These are phyloP conservation scores for Gracilaria caudata DNA, from an alignment of 23 red algal species.

Conservation along the genomic window DNA sequence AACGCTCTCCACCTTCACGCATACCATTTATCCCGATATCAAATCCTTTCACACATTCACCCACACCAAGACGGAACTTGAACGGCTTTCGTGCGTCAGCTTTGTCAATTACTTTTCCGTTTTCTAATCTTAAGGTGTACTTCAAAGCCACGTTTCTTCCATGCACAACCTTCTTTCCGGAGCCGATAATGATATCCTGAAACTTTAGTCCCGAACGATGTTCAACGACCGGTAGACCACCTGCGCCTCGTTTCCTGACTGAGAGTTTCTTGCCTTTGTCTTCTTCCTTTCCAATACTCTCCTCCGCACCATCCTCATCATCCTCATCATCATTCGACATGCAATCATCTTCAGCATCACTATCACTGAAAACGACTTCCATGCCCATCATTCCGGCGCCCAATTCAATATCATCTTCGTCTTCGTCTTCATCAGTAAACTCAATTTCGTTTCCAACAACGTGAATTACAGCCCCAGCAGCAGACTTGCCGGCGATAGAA, in stretches of 20 bases:
- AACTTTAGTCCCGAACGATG: constrained; percentile 61
- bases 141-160: constrained; percentile 68
- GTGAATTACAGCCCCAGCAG: constrained; percentile 51
- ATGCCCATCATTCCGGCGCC: constrained; percentile 15
- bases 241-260: neutral
- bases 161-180: constrained; percentile 37
- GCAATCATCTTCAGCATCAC: constrained; percentile 5
- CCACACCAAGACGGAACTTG: constrained; percentile 77
- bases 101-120: constrained; percentile 68
- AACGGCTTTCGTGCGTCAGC: constrained; percentile 69
- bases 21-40: constrained; percentile 75
- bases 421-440: constrained; percentile 1
- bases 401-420: constrained; percentile 2
- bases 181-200: constrained; percentile 68
- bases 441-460: constrained; percentile 46
- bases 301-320: neutral
- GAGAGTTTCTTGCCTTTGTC: constrained; percentile 13
- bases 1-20: constrained; percentile 74
- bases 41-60: constrained; percentile 81
- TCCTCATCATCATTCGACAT: neutral
- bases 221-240: constrained; percentile 44
- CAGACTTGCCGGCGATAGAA: constrained; percentile 27
- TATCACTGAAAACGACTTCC: constrained; percentile 1
- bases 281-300: constrained; percentile 1
- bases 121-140: constrained; percentile 68